phyloP scores from a whole-genome alignment of 2,329 filamentous ascomycete species.

The Monosporascus sp. region DNA sequence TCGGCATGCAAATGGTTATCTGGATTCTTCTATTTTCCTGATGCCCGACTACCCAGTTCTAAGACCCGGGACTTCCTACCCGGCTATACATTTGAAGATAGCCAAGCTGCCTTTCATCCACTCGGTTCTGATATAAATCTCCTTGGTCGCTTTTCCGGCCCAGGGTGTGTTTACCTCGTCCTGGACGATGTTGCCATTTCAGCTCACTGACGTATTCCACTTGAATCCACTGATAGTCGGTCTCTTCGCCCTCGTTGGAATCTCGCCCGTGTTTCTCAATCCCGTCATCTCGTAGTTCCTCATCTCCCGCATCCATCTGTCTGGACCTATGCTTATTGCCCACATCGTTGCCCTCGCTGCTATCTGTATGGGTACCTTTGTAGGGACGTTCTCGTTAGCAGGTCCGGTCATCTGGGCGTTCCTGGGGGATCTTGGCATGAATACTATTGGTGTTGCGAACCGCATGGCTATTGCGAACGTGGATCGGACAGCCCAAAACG shows the following conservation, averaged over 20 bases:
- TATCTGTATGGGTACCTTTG: conserved; percentile 25
- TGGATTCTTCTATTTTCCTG: conserved; percentile 61
- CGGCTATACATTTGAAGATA: conserved; percentile 60
- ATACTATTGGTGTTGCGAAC: conserved; percentile 26
- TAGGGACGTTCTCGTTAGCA: conserved; percentile 26
- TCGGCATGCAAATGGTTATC: conserved; percentile 66
- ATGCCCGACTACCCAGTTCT: conserved; percentile 79
- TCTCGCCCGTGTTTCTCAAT: conserved; percentile 24
- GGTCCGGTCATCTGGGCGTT: conserved; percentile 29
- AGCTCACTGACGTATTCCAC: conserved; percentile 22
- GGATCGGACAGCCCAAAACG: conserved; percentile 27
- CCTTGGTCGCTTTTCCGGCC: conserved; percentile 59
- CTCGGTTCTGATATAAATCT: conserved; percentile 65
- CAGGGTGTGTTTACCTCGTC: conserved; percentile 47
- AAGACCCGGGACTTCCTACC: conserved; percentile 64
- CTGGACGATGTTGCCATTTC: conserved; percentile 39
- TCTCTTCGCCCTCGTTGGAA: conserved; percentile 23
- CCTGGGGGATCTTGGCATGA: conserved; percentile 27
- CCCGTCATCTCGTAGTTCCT: conserved; percentile 20
- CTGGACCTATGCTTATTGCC: conserved; percentile 19
- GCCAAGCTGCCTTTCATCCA: conserved; percentile 57
- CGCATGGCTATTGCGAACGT: conserved; percentile 26
- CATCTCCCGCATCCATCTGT: conserved; percentile 19
- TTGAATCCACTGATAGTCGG: conserved; percentile 21
- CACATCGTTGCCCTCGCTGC: conserved; percentile 12